Conservation (phyloP, 345 rosid species). For the Salix exigua region DNA sequence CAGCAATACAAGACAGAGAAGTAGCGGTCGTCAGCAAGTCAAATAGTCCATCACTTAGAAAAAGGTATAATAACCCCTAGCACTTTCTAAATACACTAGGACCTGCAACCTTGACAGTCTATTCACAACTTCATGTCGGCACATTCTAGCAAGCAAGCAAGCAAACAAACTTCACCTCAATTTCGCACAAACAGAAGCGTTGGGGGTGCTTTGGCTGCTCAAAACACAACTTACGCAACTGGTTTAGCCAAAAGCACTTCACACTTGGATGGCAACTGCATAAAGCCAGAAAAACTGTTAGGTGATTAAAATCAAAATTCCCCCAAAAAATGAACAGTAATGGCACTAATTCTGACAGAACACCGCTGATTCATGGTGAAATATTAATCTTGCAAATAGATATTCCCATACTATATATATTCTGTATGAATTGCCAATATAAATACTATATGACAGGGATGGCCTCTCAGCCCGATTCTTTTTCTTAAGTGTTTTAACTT, state of each 20-base stretch:
- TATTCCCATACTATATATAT: background rate
- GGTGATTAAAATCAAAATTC: background rate
- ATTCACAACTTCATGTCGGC: constrained; percentile 21
- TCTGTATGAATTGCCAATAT: background rate
- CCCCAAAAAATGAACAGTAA: too few species aligned
- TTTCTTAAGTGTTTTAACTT: background rate
- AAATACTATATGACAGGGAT: background rate
- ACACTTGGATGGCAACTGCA: constrained; percentile 2
- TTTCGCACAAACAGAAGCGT: background rate
- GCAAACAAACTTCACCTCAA: constrained; percentile 11
- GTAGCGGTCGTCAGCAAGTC: background rate
- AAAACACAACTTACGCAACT: background rate
- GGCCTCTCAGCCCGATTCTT: background rate
- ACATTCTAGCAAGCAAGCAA: constrained; percentile 11
- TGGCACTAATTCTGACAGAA: too few species aligned
- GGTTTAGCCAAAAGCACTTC: background rate
- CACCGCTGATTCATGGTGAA: background rate
- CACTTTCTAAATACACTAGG: background rate
- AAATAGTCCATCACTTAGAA: background rate
- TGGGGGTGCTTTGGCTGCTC: background rate
- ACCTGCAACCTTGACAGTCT: background rate
- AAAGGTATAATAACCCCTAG: background rate
- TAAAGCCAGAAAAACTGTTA: background rate
- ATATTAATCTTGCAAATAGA: background rate
- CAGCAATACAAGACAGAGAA: background rate